phyloP scores from a whole-genome alignment of 2,329 filamentous ascomycete genomes.

The Neurospora sp. region DNA sequence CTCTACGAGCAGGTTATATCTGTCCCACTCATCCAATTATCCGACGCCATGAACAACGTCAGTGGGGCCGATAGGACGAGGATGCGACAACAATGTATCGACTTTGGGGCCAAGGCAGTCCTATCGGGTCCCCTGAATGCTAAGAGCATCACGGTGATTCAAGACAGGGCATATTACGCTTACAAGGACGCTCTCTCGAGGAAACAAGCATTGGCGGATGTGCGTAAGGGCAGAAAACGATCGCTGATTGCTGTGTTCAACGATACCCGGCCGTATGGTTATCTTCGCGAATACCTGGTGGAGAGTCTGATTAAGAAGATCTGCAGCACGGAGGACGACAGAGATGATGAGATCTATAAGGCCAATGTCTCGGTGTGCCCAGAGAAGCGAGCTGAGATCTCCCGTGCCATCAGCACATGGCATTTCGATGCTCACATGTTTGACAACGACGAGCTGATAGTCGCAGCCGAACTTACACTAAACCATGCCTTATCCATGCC shows the following conservation, averaged over 20 bases:
- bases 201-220: conserved; percentile 59
- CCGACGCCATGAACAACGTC: conserved; percentile 18
- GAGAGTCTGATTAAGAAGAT: conserved; percentile 83
- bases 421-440: conserved; percentile 84
- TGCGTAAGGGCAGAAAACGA: conserved; percentile 67
- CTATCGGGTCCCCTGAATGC: conserved; percentile 68
- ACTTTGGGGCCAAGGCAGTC: conserved; percentile 80
- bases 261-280: conserved; percentile 69
- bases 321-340: conserved; percentile 57
- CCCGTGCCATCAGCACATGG: conserved; percentile 66
- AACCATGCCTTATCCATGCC: conserved; percentile 77
- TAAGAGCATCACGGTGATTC: conserved; percentile 63
- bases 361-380: conserved; percentile 59
- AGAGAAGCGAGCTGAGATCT: conserved; percentile 56
- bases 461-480: conserved; percentile 79
- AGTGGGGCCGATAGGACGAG: conserved; percentile 31
- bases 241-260: conserved; percentile 88
- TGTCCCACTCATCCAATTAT: conserved; percentile 40
- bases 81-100: conserved; percentile 32
- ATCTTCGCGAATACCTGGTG: conserved; percentile 87
- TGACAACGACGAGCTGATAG: conserved; percentile 79
- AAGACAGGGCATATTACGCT: conserved; percentile 74
- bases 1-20: conserved; percentile 47
- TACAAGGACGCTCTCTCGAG: conserved; percentile 67
- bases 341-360: conserved; percentile 51